Evolutionary conservation across 495 filamentous ascomycete genomes (phyloP), one percentile per base, ranked within the genome.

Genomic region (Achaetomiella virescens): DNA sequence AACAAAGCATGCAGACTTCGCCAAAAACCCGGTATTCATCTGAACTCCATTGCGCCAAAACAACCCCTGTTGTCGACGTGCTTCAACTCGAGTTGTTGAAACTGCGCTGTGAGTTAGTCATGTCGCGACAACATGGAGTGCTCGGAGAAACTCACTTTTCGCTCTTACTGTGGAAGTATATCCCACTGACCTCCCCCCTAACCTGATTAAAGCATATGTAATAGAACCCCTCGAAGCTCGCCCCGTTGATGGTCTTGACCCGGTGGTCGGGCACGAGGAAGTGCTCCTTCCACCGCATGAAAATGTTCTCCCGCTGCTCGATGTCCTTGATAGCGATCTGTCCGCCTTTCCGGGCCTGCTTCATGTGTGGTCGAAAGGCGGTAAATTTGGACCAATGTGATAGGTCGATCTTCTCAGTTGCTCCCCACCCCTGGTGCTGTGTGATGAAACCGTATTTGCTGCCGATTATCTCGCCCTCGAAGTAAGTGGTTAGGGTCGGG

Each of bases 211-310:
- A 99, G 72, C 91, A 97, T 55, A 99, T 97, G 62, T 97, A 99
- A 66, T 99, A 99, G 66, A 99, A 99, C 0, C 95, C 95, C 61
- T 99, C 95, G 63, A 97, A 99, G 61, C 91, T 96, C 1, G 95
- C 95, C 4, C 95, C 95, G 25, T 83, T 85, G 56, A 99, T 93
- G 17, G 88, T 90, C 55, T 83, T 77, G 20, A 97, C 90, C 2
- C 89, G 81, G 70, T 99, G 95, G 63, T 97, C 90, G 10, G 95
- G 95, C 3, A 99, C 95, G 8, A 99, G 79, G 66, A 99, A 99
- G 61, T 95, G 89, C 70, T 99, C 95, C 68, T 99, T 99, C 95
- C 95, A 99, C 47, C 95, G 83, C 95, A 99, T 99, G 69, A 97
- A 99, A 18, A 99, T 85, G 67, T 97, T 85, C 61, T 97, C 91